A percentile compares a stretch with the other conserved stretches of the same genome.
phyloP scores from a whole-genome alignment of 2,329 filamentous ascomycete species.

The Diplodia seriata region DNA sequence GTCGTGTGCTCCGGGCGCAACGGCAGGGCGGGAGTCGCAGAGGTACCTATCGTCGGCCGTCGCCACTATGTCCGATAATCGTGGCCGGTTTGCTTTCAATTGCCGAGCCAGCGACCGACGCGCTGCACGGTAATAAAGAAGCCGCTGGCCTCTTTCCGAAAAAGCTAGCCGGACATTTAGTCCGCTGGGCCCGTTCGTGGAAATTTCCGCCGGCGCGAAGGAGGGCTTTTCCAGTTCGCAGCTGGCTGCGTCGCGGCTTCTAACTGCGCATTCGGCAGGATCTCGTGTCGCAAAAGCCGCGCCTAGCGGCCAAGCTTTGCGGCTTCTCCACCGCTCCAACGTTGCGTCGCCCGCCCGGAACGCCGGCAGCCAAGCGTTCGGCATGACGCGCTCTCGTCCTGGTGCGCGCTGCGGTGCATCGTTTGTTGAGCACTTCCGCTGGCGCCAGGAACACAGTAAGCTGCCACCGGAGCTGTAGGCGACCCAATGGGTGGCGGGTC shows the following conservation, averaged over 20 bases:
- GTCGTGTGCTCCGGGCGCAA: conserved; percentile 5
- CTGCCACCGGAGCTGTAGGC: not conserved
- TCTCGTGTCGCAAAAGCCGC: conserved; percentile 1
- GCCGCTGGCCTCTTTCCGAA: not conserved
- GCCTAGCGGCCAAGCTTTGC: conserved; percentile 19
- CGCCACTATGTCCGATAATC: not conserved
- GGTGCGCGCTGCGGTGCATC: not conserved
- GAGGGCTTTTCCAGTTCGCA: not conserved
- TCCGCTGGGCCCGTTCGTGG: not conserved
- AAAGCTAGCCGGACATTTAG: not conserved
- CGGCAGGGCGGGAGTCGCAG: not conserved
- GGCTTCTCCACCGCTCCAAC: not conserved
- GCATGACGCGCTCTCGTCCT: conserved; percentile 2
- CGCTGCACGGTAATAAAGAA: not conserved
- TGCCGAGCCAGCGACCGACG: not conserved
- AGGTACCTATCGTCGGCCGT: not conserved
- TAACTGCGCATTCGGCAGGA: not conserved
- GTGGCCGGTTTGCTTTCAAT: not conserved
- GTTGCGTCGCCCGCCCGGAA: conserved; percentile 12
- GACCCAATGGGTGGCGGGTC: not conserved
- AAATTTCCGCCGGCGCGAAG: not conserved
- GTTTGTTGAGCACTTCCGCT: not conserved
- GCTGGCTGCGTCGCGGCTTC: not conserved
- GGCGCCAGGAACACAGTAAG: conserved; percentile 9
- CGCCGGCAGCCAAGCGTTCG: not conserved